Evolutionary conservation across 1,284 basidiomycete genomes (phyloP), one percentile per base, ranked within the genome.

Genomic region (Ustilago trichophora): DNA sequence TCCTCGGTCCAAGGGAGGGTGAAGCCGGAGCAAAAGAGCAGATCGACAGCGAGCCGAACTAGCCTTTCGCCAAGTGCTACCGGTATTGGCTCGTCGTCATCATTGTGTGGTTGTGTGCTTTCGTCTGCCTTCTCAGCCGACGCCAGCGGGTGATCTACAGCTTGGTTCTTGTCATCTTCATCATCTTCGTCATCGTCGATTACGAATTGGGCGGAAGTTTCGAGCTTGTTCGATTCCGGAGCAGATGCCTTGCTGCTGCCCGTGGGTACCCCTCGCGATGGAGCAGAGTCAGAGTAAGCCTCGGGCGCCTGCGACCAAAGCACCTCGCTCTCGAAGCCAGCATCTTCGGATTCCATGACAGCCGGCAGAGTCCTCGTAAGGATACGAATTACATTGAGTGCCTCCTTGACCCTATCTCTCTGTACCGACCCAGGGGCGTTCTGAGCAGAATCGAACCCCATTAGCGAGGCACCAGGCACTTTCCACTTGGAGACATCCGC

Each of bases 21-120:
- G 59, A 80, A 80, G 32, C 77, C 77, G 13, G 76, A 66, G 52
- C 73, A 76, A 48, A 80, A 80, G 26, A 80, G 69, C 8, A 80
- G 63, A 34, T 80, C 76, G 29, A 80, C 46, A 15, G 69, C 44
- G 8, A 73, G 43, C 13, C 47, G 42, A 9, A 75, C 38, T 2
- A 78, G 49, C 11, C 71, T 52, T 25, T 78, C 73, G 6, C 56
- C 69, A 9, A 78, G 47, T 0, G 66, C 50, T 3, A 65, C 29
- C 16, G 57, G 60, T 25, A 49, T 34, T n/a, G 51, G 18, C n/a
- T 56, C 56, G 3, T 51, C 44, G 16, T 50, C 44, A 4, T 43
- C 35, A 11, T n/a, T n/a, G n/a, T 42, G 25, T 32, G 55, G 16
- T 22, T 32, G 16, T 16, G n/a, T 4, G 3, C 16, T 35, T 15